Base-by-base conservation (phyloP, 2,329 filamentous ascomycete species). In the Penicillium italicum region DNA sequence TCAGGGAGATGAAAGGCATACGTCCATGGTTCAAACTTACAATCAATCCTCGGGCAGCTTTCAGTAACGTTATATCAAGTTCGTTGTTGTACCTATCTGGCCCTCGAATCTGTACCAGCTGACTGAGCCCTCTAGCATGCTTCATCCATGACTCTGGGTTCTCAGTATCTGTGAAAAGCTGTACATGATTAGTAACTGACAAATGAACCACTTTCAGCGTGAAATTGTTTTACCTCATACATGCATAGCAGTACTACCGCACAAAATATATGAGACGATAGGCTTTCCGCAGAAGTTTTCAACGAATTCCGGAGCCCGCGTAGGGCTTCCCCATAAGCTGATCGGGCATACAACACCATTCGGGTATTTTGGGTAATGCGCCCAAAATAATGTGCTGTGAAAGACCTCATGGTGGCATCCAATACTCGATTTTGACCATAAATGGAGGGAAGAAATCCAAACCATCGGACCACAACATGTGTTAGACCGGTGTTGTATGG, bases 91-190 rank as follows among this genome's bases (percentile, higher is more conserved):
- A 68, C 22, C 65, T 57, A 8, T 53, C 53, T 11, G 58, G 58
- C 9, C 68, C 67, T 52, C 68, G 51, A n/a, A 60, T 52, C 37
- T 58, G 57, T 24, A 64, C 62, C 34, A 70, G 30, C 41, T 66
- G 66, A 38, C 64, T 62, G 26, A 70, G 53, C 2, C 63, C 68
- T 26, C 64, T 62, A 18, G 67, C 68, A 48, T 70, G 68, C 28
- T 66, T 68, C 62, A 70, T 70, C 68, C 68, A 70, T 3, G 63
- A 64, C 28, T 62, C 62, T 2, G 65, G 57, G 22, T 65, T 57
- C 5, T 64, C 52, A 5, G 56, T 58, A 30, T 69, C 65, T 16
- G 65, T 55, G 46, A 70, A 70, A 2, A 70, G 62, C 67, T 68
- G n/a, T 4, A 8, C 6, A 5, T 12, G 36, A 16, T 65, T 41